A percentile compares a stretch with the other conserved stretches of the same genome.
phyloP scores from a whole-genome alignment of 73 alveolate species.

The Diophrys sp. region DNA sequence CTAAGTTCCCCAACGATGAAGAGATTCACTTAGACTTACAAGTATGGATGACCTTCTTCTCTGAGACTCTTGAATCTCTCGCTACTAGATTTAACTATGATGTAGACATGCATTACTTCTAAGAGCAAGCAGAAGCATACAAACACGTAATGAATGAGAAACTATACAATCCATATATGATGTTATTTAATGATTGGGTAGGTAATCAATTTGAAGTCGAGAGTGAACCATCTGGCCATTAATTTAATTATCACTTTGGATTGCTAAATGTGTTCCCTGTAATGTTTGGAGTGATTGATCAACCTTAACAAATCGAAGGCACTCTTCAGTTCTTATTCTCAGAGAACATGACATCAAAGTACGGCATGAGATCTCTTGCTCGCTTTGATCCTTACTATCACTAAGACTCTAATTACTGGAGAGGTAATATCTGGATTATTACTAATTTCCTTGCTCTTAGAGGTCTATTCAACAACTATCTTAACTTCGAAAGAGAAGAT shows the following conservation, averaged over 20 bases:
- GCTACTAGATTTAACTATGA: conserved; percentile 20
- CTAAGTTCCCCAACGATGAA: conserved; percentile 58
- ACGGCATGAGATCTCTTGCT: conserved; percentile 86
- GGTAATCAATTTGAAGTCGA: not conserved
- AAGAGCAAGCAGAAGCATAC: conserved; percentile 14
- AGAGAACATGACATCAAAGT: conserved; percentile 65
- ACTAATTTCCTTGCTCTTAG: conserved; percentile 76
- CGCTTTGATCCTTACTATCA: conserved; percentile 69
- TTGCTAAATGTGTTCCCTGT: conserved; percentile 83
- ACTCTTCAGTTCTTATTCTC: conserved; percentile 53
- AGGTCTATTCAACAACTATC: conserved; percentile 70
- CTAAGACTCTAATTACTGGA: conserved; percentile 92
- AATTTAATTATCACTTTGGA: conserved; percentile 87
- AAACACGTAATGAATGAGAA: not conserved
- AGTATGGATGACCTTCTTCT: conserved; percentile 74
- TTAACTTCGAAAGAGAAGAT: conserved; percentile 51
- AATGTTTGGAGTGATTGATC: conserved; percentile 8
- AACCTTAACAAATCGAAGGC: not conserved
- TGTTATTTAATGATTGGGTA: conserved; percentile 9
- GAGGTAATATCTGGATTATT: conserved; percentile 87
- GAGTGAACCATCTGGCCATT: conserved; percentile 47
- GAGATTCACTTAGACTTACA: conserved; percentile 89
- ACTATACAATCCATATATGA: conserved; percentile 6
- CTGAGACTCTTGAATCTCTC: conserved; percentile 43
- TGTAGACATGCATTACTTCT: conserved; percentile 6